These are phyloP conservation scores for Chrysoporthe austroafricana DNA, from an alignment of 2,329 filamentous ascomycete genomes.

Conservation along the genomic window DNA sequence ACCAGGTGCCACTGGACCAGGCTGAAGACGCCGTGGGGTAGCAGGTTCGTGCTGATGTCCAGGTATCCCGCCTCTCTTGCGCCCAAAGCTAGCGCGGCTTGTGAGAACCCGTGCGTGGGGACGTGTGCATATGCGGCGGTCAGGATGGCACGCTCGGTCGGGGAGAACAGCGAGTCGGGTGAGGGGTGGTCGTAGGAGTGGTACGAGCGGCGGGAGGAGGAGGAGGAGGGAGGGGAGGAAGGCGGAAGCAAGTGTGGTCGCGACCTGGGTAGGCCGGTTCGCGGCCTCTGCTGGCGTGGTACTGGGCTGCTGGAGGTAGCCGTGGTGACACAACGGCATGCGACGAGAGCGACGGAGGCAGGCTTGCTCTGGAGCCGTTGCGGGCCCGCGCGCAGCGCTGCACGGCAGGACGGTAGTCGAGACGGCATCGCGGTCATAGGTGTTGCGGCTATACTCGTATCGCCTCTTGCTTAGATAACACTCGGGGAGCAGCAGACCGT, in stretches of 20 bases:
- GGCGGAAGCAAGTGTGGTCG: conserved; percentile 18
- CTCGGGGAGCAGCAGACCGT: conserved; percentile 3
- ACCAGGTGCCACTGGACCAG: conserved; percentile 80
- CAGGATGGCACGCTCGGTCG: conserved; percentile 76
- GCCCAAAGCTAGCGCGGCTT: conserved; percentile 72
- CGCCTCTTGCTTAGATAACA: not conserved
- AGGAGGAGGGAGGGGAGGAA: conserved; percentile 23
- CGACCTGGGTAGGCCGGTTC: not conserved
- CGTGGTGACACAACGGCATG: not conserved
- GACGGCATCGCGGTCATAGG: conserved; percentile 15
- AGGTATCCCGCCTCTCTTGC: conserved; percentile 84
- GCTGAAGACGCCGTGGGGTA: conserved; percentile 79
- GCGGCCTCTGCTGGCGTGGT: not conserved
- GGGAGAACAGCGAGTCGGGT: conserved; percentile 64
- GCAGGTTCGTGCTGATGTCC: conserved; percentile 81
- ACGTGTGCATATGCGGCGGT: conserved; percentile 79
- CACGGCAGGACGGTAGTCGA: conserved; percentile 18
- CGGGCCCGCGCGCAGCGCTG: conserved; percentile 8
- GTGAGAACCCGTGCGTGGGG: conserved; percentile 80
- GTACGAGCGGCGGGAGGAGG: conserved; percentile 51
- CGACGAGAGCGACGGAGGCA: conserved; percentile 19
- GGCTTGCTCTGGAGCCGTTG: conserved; percentile 14
- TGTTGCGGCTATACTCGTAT: not conserved
- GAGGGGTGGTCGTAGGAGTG: conserved; percentile 74
- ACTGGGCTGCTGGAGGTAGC: conserved; percentile 1